Evolutionary conservation across 169 alveolate species (phyloP).

Genomic region (Perkinsus olseni): DNA sequence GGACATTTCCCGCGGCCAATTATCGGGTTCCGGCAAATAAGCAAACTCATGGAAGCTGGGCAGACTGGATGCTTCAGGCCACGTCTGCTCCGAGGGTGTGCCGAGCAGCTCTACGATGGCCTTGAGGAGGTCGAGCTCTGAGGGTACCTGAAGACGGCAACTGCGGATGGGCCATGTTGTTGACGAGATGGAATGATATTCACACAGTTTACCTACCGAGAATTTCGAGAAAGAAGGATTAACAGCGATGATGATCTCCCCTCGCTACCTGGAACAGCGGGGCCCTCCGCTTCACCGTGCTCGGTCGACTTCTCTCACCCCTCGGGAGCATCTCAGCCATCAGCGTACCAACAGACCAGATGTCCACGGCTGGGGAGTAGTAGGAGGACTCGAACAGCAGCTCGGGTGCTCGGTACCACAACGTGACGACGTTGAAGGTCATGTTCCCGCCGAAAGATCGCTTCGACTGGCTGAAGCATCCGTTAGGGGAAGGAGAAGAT

Average conservation of each 20-base stretch:
- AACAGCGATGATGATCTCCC: slow-evolving; percentile 53
- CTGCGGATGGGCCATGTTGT: no score
- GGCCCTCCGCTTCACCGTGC: background rate
- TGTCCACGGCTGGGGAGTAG: slow-evolving; percentile 87
- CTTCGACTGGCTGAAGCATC: background rate
- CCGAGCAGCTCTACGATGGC: background rate
- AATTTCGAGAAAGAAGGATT: slow-evolving; percentile 47
- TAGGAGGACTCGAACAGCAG: slow-evolving; percentile 80
- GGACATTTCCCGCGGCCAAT: background rate
- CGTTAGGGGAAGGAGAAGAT: no score
- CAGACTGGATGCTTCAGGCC: background rate
- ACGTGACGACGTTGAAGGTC: slow-evolving; percentile 88
- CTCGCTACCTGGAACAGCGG: background rate
- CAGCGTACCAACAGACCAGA: slow-evolving; percentile 67
- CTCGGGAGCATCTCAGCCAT: background rate
- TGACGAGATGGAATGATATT: no score
- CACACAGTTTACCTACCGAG: no score
- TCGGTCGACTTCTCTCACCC: background rate
- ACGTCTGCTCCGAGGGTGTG: background rate
- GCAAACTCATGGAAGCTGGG: background rate
- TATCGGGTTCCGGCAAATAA: background rate
- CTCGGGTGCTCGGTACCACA: slow-evolving; percentile 96
- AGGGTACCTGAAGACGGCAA: background rate
- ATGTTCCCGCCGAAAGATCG: slow-evolving; percentile 41
- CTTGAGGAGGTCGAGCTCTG: background rate